Conservation (phyloP, 805 yeast genomes). For the Helenozyma rhizophorensis region DNA sequence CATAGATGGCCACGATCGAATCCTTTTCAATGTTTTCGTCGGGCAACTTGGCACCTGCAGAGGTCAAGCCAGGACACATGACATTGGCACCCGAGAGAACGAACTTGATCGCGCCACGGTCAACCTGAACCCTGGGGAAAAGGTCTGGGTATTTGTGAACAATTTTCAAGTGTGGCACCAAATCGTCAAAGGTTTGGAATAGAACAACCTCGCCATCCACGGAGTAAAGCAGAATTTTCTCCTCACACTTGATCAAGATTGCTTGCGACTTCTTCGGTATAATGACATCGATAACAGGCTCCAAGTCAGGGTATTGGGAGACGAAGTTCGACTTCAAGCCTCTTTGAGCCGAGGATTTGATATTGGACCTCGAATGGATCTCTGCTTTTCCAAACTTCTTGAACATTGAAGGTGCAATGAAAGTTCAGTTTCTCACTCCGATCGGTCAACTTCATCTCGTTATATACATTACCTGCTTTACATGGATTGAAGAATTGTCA, state of each 20-base stretch:
- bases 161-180: slow-evolving; percentile 69
- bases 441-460: too few relatives aligned
- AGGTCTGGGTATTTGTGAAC: slow-evolving; percentile 80
- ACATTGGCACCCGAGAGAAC: slow-evolving; percentile 94
- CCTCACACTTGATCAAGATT: slow-evolving; percentile 80
- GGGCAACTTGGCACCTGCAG: slow-evolving; percentile 79
- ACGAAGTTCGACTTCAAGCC: slow-evolving; percentile 74
- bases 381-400: slow-evolving; percentile 77
- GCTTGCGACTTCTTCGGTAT: slow-evolving; percentile 88
- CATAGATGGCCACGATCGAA: slow-evolving; percentile 74
- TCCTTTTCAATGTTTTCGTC: slow-evolving; percentile 64
- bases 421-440: not conserved
- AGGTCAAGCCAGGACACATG: slow-evolving; percentile 94
- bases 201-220: slow-evolving; percentile 70
- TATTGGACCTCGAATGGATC: slow-evolving; percentile 83
- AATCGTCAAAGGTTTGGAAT: slow-evolving; percentile 75
- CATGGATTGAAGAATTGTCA: not conserved
- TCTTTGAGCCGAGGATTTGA: slow-evolving; percentile 92
- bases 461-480: not conserved
- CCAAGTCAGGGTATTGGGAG: slow-evolving; percentile 68
- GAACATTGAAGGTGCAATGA: slow-evolving; percentile 32
- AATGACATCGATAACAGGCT: slow-evolving; percentile 70
- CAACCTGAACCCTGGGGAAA: slow-evolving; percentile 86
- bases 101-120: slow-evolving; percentile 93
- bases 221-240: slow-evolving; percentile 73